Conservation (phyloP, 2,329 filamentous ascomycete genomes). For the Gnomoniopsis smithogilvyi region DNA sequence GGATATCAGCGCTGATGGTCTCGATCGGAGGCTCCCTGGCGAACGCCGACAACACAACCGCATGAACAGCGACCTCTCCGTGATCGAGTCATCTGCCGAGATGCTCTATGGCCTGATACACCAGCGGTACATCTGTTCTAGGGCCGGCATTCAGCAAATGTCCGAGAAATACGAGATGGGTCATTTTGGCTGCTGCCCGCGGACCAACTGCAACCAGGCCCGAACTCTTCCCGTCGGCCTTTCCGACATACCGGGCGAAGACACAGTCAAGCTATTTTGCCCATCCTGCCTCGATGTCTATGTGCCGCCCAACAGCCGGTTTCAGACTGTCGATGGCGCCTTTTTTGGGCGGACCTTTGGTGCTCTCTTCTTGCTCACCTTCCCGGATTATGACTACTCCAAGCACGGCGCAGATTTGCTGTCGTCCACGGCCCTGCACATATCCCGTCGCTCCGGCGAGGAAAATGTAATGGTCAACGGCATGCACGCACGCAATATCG, state of each 20-base stretch:
- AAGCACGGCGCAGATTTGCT: conserved; percentile 65
- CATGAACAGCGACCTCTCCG: conserved; percentile 87
- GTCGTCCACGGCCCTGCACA: conserved; percentile 29
- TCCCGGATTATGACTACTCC: conserved; percentile 89
- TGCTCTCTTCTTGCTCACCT: conserved; percentile 96
- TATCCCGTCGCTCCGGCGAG: conserved; percentile 31
- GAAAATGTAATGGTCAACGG: conserved; percentile 70
- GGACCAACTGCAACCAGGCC: conserved; percentile 86
- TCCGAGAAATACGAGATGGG: conserved; percentile 97
- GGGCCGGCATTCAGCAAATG: conserved; percentile 97
- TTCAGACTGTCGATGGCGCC: conserved; percentile 94
- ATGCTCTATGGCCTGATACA: conserved; percentile 97
- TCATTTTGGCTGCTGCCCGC: conserved; percentile 94
- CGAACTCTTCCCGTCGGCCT: conserved; percentile 90
- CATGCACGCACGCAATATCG: conserved; percentile 81
- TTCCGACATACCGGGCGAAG: conserved; percentile 91
- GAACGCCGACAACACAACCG: conserved; percentile 77
- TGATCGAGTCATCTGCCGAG: conserved; percentile 97
- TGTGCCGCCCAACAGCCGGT: conserved; percentile 93
- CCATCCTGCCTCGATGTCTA: conserved; percentile 96
- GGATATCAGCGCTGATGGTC: conserved; percentile 65
- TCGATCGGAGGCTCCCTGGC: conserved; percentile 48
- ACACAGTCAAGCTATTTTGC: conserved; percentile 98
- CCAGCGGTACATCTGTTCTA: conserved; percentile 95
- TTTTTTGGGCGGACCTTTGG: conserved; percentile 99